Percentiles rank a stretch among this genome's conserved stretches.
Evolutionary conservation across 345 rosid species (phyloP).

Genomic region (Eutrema japonicum): DNA sequence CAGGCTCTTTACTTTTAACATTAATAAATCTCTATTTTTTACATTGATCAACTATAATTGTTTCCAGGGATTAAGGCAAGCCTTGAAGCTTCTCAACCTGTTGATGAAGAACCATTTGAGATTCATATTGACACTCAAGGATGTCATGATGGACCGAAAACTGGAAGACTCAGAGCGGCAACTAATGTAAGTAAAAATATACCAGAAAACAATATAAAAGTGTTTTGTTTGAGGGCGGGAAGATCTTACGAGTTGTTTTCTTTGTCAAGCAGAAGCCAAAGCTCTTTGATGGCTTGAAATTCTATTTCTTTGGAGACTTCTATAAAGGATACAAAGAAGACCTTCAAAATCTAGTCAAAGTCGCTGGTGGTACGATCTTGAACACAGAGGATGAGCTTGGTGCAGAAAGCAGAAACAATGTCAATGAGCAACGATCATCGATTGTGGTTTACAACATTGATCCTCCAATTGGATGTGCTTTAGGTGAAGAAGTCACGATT

Average conservation of each 20-base stretch:
- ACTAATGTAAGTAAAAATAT: constrained; percentile 51
- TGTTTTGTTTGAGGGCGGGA: background rate
- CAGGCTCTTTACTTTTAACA: background rate
- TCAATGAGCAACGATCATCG: constrained; percentile 24
- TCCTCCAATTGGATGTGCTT: constrained; percentile 55
- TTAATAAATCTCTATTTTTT: background rate
- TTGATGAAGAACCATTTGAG: constrained; percentile 76
- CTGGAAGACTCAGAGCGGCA: constrained; percentile 67
- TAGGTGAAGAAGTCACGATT: constrained; percentile 72
- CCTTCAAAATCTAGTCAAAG: constrained; percentile 60
- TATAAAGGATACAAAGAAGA: constrained; percentile 62
- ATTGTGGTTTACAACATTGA: constrained; percentile 74
- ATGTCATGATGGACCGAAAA: constrained; percentile 64
- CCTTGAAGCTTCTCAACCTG: constrained; percentile 54
- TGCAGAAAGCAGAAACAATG: constrained; percentile 29
- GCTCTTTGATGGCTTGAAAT: constrained; percentile 65
- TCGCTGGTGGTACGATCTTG: constrained; percentile 68
- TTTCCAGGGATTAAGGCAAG: constrained; percentile 83
- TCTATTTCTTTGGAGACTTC: constrained; percentile 69
- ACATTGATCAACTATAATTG: background rate
- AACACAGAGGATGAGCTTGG: constrained; percentile 51
- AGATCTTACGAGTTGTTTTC: constrained; percentile 6
- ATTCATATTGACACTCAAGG: constrained; percentile 75
- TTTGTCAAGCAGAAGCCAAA: constrained; percentile 61
- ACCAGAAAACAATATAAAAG: background rate